A percentile compares a stretch with the other conserved stretches of the same genome.
phyloP scores from a whole-genome alignment of 1,284 basidiomycete genomes.

The Cystobasidiaceae sp. region DNA sequence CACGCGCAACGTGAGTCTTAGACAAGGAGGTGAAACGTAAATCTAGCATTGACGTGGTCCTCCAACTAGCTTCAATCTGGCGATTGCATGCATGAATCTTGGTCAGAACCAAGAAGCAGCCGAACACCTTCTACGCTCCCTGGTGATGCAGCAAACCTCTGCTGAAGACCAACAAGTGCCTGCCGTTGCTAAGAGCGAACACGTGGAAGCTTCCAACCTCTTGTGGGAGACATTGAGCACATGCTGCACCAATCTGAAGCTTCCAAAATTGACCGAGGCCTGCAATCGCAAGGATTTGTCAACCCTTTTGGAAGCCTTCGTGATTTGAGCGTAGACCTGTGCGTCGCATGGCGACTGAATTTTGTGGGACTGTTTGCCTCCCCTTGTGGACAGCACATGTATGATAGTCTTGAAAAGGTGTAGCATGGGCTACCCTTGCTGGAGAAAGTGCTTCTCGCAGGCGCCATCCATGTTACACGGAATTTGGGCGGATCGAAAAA shows the following conservation, averaged over 20 bases:
- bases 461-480: too few relatives aligned
- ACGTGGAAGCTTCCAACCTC: slow-evolving; percentile 56
- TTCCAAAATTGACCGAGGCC: slow-evolving; percentile 39
- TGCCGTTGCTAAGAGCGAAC: slow-evolving; percentile 14
- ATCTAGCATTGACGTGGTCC: neutral
- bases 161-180: slow-evolving; percentile 48
- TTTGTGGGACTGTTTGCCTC: too few relatives aligned
- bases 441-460: too few relatives aligned
- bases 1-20: slow-evolving; percentile 58
- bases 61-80: neutral
- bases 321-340: slow-evolving; percentile 55
- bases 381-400: too few relatives aligned
- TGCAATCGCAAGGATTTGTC: slow-evolving; percentile 66
- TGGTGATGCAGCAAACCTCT: slow-evolving; percentile 69
- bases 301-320: too few relatives aligned
- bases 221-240: slow-evolving; percentile 81
- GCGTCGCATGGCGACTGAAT: too few relatives aligned
- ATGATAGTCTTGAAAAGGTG: too few relatives aligned
- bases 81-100: slow-evolving; percentile 51
- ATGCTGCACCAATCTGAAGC: slow-evolving; percentile 52
- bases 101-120: slow-evolving; percentile 68
- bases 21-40: neutral
- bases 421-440: too few relatives aligned
- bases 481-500: too few relatives aligned
- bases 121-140: slow-evolving; percentile 75